A percentile compares a stretch with the other conserved stretches of the same genome.
These are phyloP conservation scores for Orbilia blumenaviensis DNA, from an alignment of 2,329 filamentous ascomycete species.

Conservation along the genomic window DNA sequence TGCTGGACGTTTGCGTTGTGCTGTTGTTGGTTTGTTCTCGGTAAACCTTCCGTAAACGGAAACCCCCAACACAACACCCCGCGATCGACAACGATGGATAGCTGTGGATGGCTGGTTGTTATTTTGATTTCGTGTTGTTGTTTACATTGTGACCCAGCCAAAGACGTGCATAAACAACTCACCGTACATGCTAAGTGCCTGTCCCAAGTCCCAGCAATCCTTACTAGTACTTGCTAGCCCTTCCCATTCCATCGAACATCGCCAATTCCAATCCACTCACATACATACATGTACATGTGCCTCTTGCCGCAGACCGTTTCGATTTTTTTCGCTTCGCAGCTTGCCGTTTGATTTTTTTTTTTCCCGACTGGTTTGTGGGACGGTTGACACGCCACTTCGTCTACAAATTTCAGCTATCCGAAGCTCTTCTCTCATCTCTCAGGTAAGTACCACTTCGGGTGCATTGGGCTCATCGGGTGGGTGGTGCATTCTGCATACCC, in stretches of 20 bases:
- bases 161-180: constrained; percentile 42
- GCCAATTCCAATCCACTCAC: neutral
- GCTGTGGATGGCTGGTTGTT: constrained; percentile 37
- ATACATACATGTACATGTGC: too few species aligned
- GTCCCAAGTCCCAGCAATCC: too few species aligned
- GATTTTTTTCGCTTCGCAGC: neutral
- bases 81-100: too few species aligned
- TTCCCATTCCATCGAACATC: constrained; percentile 20
- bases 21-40: constrained; percentile 18
- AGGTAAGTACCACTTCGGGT: constrained; percentile 29
- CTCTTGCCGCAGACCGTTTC: neutral
- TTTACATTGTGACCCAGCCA: constrained; percentile 52
- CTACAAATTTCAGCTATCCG: constrained; percentile 21
- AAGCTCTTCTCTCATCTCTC: constrained; percentile 38
- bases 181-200: constrained; percentile 39
- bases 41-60: constrained; percentile 37
- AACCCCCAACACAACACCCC: too few species aligned
- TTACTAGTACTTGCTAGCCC: neutral
- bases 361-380: constrained; percentile 29
- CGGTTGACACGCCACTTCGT: neutral
- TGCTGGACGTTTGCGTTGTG: constrained; percentile 7
- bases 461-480: constrained; percentile 1
- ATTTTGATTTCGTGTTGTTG: constrained; percentile 50
- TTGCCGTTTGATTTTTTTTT: constrained; percentile 6
- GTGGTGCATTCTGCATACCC: constrained; percentile 1